Evolutionary conservation across 2,329 filamentous ascomycete genomes (phyloP), one percentile per base, ranked within the genome.

Genomic region (Hypoxylon sp.): DNA sequence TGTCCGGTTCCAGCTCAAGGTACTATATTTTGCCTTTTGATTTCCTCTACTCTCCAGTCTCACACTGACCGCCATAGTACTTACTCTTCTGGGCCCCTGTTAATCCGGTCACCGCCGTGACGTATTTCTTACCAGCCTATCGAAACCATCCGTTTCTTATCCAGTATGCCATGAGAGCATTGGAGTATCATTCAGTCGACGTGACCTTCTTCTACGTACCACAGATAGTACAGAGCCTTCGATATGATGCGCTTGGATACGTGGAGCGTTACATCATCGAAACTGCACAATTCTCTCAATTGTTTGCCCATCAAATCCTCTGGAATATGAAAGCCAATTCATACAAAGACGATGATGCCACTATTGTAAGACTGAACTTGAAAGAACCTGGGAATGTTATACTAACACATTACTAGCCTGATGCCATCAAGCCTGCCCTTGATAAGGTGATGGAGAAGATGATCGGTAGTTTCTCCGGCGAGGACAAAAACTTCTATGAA

Each of bases 271-370:
- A 97, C 75, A 98, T 99, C 58, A 85, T 98, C 14, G 96, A 99
- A 80, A 97, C 96, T 0, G 96, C 94, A 1, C 95, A 96, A 73
- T 94, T 97, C 75, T 98, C 96, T n/a, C 96, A 98, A 78, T 82
- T 98, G 7, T 99, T 99, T 78, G 95, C 96, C 2, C 96, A 99
- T 78, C 96, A 99, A 74, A 98, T 99, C 71, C 99, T 99, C 76
- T 99, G 96, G 96, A 99, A 99, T 77, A 99, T 99, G 91, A 99
- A 98, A 78, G 96, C 96, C 30, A 99, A 99, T 78, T 92, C 94
- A 1, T 99, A 92, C 84, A 99, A 97, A 78, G 96, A 99, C 70
- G 95, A 99, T 73, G 93, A 97, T 71, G 94, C 91, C 12, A 88
- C 91, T 72, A 87, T 97, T 68, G 90, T 92, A 82, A 83, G 89